Percentiles rank a stretch among this genome's conserved stretches.
These are phyloP conservation scores for Fraxinus floribunda DNA, from an alignment of 305 asterid species.

Conservation along the genomic window DNA sequence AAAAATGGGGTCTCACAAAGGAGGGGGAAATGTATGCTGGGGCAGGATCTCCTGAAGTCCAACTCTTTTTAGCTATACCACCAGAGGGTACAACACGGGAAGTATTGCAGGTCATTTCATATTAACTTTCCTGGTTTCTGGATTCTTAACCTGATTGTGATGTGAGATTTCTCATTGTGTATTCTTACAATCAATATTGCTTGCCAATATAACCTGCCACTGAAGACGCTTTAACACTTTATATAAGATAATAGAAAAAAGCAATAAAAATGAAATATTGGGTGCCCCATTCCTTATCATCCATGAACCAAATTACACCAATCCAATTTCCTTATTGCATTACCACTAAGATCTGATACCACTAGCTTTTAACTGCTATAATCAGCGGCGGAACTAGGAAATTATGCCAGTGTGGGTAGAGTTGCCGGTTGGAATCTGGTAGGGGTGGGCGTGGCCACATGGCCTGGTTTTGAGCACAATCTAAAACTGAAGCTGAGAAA, in stretches of 20 bases:
- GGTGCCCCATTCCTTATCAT: not conserved
- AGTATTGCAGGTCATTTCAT: constrained; percentile 58
- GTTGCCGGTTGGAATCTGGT: not conserved
- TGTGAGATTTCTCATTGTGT: not conserved
- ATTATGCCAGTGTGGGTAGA: not conserved
- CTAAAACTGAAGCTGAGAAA: not conserved
- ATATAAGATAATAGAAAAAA: not conserved
- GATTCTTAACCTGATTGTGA: not conserved
- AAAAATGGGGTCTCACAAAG: constrained; percentile 69
- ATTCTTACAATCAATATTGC: not conserved
- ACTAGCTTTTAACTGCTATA: not conserved
- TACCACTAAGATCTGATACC: not conserved
- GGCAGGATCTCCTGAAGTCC: constrained; percentile 84
- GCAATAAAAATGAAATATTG: not conserved
- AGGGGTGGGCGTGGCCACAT: not conserved
- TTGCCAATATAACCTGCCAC: not conserved
- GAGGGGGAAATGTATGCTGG: constrained; percentile 73
- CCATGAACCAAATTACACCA: not conserved
- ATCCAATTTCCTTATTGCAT: not conserved
- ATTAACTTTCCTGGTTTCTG: not conserved
- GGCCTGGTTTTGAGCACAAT: not conserved
- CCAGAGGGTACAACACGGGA: constrained; percentile 65
- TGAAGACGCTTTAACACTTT: not conserved
- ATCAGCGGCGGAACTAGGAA: not conserved
- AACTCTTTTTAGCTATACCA: constrained; percentile 66